Conservation (phyloP, 176 grass and related monocot species). For the Musa beccarii region DNA sequence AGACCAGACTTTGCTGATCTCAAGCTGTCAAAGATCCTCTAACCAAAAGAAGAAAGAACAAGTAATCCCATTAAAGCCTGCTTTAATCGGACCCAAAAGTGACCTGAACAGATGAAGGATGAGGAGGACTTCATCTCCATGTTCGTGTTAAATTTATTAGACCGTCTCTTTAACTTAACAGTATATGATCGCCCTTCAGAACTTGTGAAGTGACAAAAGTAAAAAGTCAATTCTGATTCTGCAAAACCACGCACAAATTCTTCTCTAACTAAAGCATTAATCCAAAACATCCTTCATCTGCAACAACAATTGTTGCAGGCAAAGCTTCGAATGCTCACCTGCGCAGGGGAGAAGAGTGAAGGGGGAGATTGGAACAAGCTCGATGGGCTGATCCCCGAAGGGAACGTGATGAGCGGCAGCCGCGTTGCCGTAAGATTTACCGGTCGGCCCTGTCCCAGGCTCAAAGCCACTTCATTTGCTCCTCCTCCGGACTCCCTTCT, state of each 20-base stretch:
- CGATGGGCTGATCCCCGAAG: slow-evolving; percentile 7
- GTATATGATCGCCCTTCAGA: no score
- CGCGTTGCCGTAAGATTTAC: background rate
- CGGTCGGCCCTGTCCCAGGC: slow-evolving; percentile 1
- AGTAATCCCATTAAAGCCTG: no score
- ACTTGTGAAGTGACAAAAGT: background rate
- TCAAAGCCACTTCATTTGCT: slow-evolving; percentile 10
- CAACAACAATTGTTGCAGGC: no score
- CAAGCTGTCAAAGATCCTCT: no score
- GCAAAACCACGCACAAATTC: background rate
- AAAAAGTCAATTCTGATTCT: background rate
- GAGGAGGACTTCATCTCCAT: no score
- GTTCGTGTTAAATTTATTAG: no score
- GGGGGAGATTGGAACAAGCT: slow-evolving; percentile 14
- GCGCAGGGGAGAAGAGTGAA: background rate
- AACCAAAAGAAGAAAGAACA: no score
- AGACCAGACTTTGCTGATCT: no score
- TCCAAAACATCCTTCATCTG: background rate
- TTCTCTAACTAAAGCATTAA: background rate
- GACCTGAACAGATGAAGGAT: no score
- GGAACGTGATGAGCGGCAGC: background rate
- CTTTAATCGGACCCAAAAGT: no score
- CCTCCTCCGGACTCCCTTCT: background rate
- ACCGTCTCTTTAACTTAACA: no score
- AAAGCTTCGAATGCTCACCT: slow-evolving; percentile 2